A percentile compares a stretch with the other conserved stretches of the same genome.
phyloP scores from a whole-genome alignment of 495 filamentous ascomycete genomes.

The Aspergillus steynii region DNA sequence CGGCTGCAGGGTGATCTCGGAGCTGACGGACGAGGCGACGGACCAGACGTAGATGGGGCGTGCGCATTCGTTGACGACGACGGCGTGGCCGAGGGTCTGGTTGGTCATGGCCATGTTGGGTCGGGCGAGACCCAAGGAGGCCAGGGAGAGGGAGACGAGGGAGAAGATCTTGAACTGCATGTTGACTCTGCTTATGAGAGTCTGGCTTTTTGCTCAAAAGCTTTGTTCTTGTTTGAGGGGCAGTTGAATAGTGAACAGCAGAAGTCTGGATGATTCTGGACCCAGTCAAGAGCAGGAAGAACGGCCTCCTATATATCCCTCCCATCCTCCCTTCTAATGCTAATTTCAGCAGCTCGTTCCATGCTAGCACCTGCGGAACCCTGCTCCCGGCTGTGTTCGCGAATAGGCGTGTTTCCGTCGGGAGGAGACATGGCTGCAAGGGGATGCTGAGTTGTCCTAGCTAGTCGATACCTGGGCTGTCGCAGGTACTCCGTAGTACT shows the following conservation, averaged over 20 bases:
- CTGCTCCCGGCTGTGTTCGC: background rate
- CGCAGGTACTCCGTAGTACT: background rate
- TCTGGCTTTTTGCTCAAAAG: background rate
- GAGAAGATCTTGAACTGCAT: conserved; percentile 8
- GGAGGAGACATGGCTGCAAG: background rate
- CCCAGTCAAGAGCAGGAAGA: background rate
- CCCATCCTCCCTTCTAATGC: background rate
- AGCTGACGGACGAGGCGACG: conserved; percentile 41
- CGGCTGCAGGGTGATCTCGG: conserved; percentile 27
- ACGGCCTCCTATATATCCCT: background rate
- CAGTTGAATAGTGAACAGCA: background rate
- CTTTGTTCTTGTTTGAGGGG: background rate
- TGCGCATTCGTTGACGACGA: conserved; percentile 51
- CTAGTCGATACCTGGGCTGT: background rate
- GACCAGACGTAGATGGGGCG: conserved; percentile 55
- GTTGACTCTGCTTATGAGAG: conserved; percentile 16
- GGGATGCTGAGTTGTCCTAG: background rate
- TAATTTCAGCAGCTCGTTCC: background rate
- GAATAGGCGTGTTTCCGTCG: background rate
- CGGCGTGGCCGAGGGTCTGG: conserved; percentile 42
- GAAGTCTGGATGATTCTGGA: background rate
- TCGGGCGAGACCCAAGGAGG: conserved; percentile 5
- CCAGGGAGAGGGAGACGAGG: conserved; percentile 16
- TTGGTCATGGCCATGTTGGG: conserved; percentile 9
- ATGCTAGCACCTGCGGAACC: background rate